These are phyloP conservation scores for Suhomyces canberraensis DNA, from an alignment of 805 yeast genomes.

Conservation along the genomic window DNA sequence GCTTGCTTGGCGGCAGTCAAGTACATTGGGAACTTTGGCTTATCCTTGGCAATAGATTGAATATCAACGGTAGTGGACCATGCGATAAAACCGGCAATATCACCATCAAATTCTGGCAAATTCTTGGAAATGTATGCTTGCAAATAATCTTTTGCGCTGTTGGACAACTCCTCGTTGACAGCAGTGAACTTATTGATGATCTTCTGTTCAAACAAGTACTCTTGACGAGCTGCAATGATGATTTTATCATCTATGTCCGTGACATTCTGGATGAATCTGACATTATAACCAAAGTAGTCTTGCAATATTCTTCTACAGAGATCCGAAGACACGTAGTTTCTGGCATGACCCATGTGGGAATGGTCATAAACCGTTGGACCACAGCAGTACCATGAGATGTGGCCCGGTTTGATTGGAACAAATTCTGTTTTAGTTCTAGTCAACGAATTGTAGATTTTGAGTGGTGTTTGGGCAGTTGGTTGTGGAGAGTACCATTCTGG, in stretches of 20 bases:
- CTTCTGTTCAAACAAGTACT: slow-evolving; percentile 68
- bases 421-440: slow-evolving; percentile 80
- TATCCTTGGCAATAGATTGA: slow-evolving; percentile 45
- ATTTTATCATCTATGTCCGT: slow-evolving; percentile 99
- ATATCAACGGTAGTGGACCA: slow-evolving; percentile 56
- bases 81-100: slow-evolving; percentile 35
- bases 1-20: slow-evolving; percentile 59
- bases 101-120: slow-evolving; percentile 42
- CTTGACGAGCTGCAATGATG: slow-evolving; percentile 90
- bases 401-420: slow-evolving; percentile 59
- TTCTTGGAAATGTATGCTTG: slow-evolving; percentile 50
- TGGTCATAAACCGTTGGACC: slow-evolving; percentile 98
- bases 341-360: slow-evolving; percentile 97
- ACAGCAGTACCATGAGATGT: slow-evolving; percentile 93
- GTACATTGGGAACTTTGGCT: slow-evolving; percentile 90
- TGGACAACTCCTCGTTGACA: slow-evolving; percentile 34
- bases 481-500: slow-evolving; percentile 34
- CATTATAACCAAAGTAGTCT: slow-evolving; percentile 88
- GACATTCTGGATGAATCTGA: slow-evolving; percentile 89
- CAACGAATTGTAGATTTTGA: slow-evolving; percentile 76
- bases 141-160: slow-evolving; percentile 44
- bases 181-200: slow-evolving; percentile 24
- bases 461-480: slow-evolving; percentile 23
- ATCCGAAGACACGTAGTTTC: slow-evolving; percentile 93
- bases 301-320: slow-evolving; percentile 85